phyloP scores from a whole-genome alignment of 805 yeast genomes.

The Yarrowia keelungensis region DNA sequence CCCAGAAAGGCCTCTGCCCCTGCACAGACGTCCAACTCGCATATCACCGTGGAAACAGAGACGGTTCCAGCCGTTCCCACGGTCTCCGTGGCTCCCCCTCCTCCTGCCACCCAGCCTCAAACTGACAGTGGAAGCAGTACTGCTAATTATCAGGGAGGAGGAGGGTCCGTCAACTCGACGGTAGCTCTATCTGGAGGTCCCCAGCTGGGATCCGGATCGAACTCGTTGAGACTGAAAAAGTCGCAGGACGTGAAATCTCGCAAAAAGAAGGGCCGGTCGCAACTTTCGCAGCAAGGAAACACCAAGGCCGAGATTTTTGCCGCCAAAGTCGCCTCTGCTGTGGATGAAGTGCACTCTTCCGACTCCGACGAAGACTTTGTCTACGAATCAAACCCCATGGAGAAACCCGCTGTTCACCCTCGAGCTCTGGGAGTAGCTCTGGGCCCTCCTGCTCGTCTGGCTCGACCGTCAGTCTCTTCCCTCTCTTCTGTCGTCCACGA shows the following conservation, averaged over 20 bases:
- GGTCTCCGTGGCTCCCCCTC: conserved; percentile 47
- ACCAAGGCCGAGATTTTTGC: conserved; percentile 93
- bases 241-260: conserved; percentile 45
- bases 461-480: conserved; percentile 26
- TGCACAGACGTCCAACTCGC: conserved; percentile 29
- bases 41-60: conserved; percentile 67
- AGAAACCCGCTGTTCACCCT: conserved; percentile 7
- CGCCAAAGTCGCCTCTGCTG: conserved; percentile 92
- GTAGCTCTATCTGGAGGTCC: conserved; percentile 29
- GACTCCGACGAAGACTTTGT: conserved; percentile 96
- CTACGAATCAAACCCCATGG: conserved; percentile 65
- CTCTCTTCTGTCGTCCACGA: conserved; percentile 30
- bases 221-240: conserved; percentile 36
- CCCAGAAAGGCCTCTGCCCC: conserved; percentile 36
- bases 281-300: conserved; percentile 51
- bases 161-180: conserved; percentile 13
- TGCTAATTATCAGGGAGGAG: conserved; percentile 10
- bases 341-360: conserved; percentile 78
- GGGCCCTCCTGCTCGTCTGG: conserved; percentile 21
- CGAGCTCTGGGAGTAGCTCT: conserved; percentile 24
- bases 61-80: conserved; percentile 60
- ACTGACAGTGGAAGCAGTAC: not conserved
- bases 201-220: conserved; percentile 26
- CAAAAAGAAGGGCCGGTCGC: conserved; percentile 51
- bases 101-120: conserved; percentile 27